Evolutionary conservation across 2,329 filamentous ascomycete species (phyloP), one percentile per base, ranked within the genome.

Genomic region (Phialophora tarda): DNA sequence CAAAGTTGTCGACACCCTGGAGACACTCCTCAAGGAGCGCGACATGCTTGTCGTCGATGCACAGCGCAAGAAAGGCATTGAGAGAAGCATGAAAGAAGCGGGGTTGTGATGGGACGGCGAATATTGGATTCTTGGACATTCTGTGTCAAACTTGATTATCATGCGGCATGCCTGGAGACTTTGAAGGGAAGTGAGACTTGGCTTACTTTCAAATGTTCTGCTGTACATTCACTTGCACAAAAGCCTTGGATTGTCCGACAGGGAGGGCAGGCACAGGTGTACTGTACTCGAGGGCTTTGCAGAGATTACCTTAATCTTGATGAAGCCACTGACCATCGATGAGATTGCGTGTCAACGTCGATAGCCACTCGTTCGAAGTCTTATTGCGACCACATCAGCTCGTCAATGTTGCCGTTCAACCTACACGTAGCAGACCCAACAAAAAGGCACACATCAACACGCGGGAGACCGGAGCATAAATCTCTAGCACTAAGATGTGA

Each of bases 1-100:
- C 76, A 89, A 88, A 74, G 91, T 97, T 10, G 86, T 96, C 28
- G 90, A 93, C 66, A 90, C 90, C 2, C 83, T 97, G 72, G 85
- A 89, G 71, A 82, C 85, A 23, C 85, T 92, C 17, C 88, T 96
- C 76, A 83, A 83, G 69, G 82, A 82, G 66, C 86, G 89, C 30
- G 83, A 84, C 28, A 80, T 93, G 72, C 79, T 96, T 32, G 87
- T 97, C 28, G 81, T 85, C 44, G 91, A 92, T 74, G 83, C 84
- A 70, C 80, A 79, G 62, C 90, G 88, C 78, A 82, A 83, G 71
- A 89, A 87, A 80, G 90, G 89, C 84, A 92, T 93, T 89, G 69
- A 74, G 11, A 75, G 63, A 28, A 71, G 67, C 60, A 65, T 73
- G 47, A 73, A 73, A 53, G 64, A 68, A 24, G 66, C 71, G 2